Conservation (phyloP, 495 filamentous ascomycete genomes). For the Neurospora discreta region DNA sequence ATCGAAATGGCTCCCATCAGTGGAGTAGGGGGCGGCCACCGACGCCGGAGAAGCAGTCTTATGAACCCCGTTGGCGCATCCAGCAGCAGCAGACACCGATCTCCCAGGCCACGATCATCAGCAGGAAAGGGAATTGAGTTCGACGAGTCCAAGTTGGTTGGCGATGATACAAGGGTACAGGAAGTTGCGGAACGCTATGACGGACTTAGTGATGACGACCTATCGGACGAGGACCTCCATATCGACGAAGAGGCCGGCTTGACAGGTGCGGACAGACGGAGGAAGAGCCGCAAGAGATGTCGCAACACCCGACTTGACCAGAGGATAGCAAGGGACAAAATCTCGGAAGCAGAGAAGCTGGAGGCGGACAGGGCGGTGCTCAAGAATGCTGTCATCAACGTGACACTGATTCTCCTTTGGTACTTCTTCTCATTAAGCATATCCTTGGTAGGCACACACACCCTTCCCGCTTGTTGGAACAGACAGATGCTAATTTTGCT, state of each 20-base stretch:
- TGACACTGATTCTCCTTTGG: slow-evolving; percentile 72
- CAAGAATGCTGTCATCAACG: slow-evolving; percentile 58
- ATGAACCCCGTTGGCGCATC: slow-evolving; percentile 32
- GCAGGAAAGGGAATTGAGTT: slow-evolving; percentile 20
- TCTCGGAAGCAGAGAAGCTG: slow-evolving; percentile 52
- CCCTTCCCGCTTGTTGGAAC: neutral
- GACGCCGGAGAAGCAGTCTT: slow-evolving; percentile 50
- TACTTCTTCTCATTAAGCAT: slow-evolving; percentile 91
- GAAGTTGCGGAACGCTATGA: slow-evolving; percentile 17
- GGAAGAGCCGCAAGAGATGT: slow-evolving; percentile 51
- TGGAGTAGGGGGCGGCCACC: slow-evolving; percentile 31
- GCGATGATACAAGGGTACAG: slow-evolving; percentile 22
- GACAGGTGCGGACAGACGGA: slow-evolving; percentile 57
- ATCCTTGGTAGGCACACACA: slow-evolving; percentile 61
- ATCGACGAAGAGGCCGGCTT: slow-evolving; percentile 87
- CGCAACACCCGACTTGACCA: slow-evolving; percentile 64
- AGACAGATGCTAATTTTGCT: neutral
- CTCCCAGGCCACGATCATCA: slow-evolving; percentile 33
- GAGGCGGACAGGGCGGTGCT: slow-evolving; percentile 61
- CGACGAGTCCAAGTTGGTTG: slow-evolving; percentile 30
- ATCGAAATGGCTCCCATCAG: slow-evolving; percentile 40
- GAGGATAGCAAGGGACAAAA: slow-evolving; percentile 48
- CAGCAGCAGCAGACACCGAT: slow-evolving; percentile 31
- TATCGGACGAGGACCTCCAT: slow-evolving; percentile 60
- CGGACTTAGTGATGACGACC: slow-evolving; percentile 8